These are phyloP conservation scores for Chamaenerion angustifolium DNA, from an alignment of 345 rosid genomes.

Conservation along the genomic window DNA sequence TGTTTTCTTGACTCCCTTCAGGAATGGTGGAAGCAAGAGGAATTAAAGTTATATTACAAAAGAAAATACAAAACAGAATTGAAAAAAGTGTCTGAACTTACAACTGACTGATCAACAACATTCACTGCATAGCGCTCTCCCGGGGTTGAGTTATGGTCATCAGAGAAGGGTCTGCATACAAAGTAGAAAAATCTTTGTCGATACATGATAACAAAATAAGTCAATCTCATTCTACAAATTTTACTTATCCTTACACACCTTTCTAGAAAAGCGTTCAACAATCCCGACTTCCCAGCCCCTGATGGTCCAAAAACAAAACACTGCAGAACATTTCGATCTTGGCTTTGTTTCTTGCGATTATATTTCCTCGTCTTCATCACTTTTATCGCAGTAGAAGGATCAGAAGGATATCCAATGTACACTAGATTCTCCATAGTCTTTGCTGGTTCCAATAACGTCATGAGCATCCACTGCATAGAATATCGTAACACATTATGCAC, in stretches of 20 bases:
- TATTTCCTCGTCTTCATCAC: conserved; percentile 49
- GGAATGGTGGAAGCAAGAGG: neutral
- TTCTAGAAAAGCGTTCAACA: conserved; percentile 65
- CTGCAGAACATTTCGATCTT: conserved; percentile 66
- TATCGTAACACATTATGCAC: neutral
- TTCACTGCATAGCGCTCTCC: conserved; percentile 17
- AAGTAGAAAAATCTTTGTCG: neutral
- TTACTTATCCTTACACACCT: conserved; percentile 28
- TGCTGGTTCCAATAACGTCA: conserved; percentile 78
- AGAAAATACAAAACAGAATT: too few species aligned
- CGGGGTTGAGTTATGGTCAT: conserved; percentile 22
- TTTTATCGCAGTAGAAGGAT: conserved; percentile 41
- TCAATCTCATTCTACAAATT: too few species aligned
- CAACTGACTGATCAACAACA: too few species aligned
- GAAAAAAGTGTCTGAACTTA: too few species aligned
- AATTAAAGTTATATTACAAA: too few species aligned
- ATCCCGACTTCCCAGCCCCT: conserved; percentile 61
- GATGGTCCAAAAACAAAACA: conserved; percentile 79
- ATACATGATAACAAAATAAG: too few species aligned
- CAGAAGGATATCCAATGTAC: conserved; percentile 41
- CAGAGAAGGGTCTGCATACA: conserved; percentile 46
- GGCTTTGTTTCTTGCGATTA: conserved; percentile 56
- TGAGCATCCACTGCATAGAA: conserved; percentile 67
- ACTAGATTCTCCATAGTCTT: conserved; percentile 53
- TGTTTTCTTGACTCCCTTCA: conserved; percentile 69